These are phyloP conservation scores for Neonectria ditissima DNA, from an alignment of 2,329 filamentous ascomycete genomes.

Conservation along the genomic window DNA sequence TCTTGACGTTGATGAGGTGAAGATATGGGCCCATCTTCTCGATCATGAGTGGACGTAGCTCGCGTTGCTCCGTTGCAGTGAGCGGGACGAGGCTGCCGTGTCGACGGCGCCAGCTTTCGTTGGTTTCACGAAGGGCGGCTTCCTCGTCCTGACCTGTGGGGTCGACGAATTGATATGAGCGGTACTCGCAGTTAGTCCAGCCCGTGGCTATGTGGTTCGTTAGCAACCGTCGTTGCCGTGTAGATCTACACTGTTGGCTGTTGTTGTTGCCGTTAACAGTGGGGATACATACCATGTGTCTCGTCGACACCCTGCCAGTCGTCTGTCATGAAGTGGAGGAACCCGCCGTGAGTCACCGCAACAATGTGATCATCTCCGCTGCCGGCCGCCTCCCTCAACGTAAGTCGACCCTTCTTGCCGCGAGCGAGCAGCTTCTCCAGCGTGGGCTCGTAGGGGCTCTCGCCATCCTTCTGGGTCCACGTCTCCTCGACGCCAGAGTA, in stretches of 20 bases:
- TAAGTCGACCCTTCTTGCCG: conserved; percentile 70
- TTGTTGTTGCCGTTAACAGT: background rate
- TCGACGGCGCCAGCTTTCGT: conserved; percentile 60
- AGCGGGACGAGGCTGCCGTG: conserved; percentile 55
- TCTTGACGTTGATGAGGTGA: conserved; percentile 44
- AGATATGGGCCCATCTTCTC: conserved; percentile 52
- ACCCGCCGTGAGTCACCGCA: conserved; percentile 84
- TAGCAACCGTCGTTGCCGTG: conserved; percentile 11
- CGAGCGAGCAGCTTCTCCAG: conserved; percentile 68
- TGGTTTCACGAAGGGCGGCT: conserved; percentile 62
- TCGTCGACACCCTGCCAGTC: conserved; percentile 76
- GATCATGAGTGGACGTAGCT: conserved; percentile 56
- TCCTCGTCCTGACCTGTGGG: conserved; percentile 60
- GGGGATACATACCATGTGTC: conserved; percentile 51
- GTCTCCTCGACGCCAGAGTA: conserved; percentile 68
- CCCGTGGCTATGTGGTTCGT: conserved; percentile 67
- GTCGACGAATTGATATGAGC: conserved; percentile 74
- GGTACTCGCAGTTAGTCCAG: conserved; percentile 80
- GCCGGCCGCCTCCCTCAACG: conserved; percentile 62
- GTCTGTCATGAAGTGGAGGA: conserved; percentile 86
- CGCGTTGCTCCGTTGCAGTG: conserved; percentile 59
- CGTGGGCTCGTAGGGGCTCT: conserved; percentile 59
- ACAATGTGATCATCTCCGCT: conserved; percentile 74
- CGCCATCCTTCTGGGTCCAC: conserved; percentile 76
- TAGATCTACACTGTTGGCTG: background rate